Conservation (phyloP, 371 early-diverging fungal species). For the Apophysomyces ossiformis region DNA sequence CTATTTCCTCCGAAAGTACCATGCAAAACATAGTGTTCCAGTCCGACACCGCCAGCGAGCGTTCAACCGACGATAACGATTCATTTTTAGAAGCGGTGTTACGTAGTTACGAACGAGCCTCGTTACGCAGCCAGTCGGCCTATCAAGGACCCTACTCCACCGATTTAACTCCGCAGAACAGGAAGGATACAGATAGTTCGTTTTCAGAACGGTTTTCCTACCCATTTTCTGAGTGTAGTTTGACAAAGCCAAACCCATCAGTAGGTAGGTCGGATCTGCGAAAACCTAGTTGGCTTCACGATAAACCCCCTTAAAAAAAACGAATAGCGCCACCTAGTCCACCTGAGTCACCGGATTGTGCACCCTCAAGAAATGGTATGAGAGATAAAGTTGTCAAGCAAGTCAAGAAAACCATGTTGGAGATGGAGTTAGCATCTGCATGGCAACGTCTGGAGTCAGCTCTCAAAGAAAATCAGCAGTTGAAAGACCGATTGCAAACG, state of each 20-base stretch:
- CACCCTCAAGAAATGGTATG: background rate
- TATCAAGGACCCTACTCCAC: background rate
- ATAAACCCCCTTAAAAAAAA: background rate
- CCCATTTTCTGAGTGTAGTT: background rate
- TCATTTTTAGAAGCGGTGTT: slow-evolving; percentile 4
- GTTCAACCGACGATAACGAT: background rate
- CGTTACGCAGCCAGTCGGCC: background rate
- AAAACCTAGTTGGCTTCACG: background rate
- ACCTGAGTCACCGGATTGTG: background rate
- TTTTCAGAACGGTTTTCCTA: background rate
- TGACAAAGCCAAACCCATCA: no score
- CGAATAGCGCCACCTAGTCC: background rate
- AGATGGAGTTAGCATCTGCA: slow-evolving; percentile 17
- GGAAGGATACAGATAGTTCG: background rate
- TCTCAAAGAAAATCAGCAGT: slow-evolving; percentile 31
- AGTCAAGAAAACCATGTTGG: background rate
- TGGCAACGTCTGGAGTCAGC: slow-evolving; percentile 14
- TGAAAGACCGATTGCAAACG: slow-evolving; percentile 35
- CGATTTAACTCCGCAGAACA: no score
- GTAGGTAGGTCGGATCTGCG: no score
- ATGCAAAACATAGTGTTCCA: background rate
- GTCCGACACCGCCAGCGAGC: slow-evolving; percentile 3
- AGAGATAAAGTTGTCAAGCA: background rate
- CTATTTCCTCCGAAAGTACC: background rate
- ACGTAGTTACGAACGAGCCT: background rate